Percentiles rank a stretch among this genome's conserved stretches.
Evolutionary conservation across 2,329 filamentous ascomycete genomes (phyloP).

Genomic region (Westerdykella sp.): DNA sequence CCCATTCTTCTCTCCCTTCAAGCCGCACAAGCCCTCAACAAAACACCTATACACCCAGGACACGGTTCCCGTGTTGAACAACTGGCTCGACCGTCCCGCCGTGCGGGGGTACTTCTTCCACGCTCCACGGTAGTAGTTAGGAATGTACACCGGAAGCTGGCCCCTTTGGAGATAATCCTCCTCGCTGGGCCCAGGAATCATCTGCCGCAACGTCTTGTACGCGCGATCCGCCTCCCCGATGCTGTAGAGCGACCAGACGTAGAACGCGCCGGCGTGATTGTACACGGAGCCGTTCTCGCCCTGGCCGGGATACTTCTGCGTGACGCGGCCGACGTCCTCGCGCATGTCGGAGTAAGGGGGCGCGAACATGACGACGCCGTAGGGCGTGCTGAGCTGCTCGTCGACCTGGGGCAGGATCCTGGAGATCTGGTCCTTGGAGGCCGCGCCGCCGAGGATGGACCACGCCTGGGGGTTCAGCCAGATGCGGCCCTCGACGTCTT

Average conservation of each 20-base stretch:
- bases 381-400: slow-evolving; percentile 48
- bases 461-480: slow-evolving; percentile 55
- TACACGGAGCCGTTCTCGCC: slow-evolving; percentile 56
- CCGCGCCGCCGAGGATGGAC: slow-evolving; percentile 51
- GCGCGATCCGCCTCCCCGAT: slow-evolving; percentile 48
- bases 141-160: slow-evolving; percentile 53
- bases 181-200: slow-evolving; percentile 50
- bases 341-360: slow-evolving; percentile 52
- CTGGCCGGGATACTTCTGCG: slow-evolving; percentile 53
- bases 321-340: slow-evolving; percentile 54
- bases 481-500: slow-evolving; percentile 50
- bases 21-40: slow-evolving; percentile 51
- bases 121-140: slow-evolving; percentile 54
- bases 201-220: slow-evolving; percentile 46
- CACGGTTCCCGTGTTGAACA: slow-evolving; percentile 55
- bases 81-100: slow-evolving; percentile 51
- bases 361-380: slow-evolving; percentile 52
- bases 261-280: slow-evolving; percentile 53
- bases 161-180: slow-evolving; percentile 49
- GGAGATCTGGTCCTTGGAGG: slow-evolving; percentile 37
- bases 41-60: slow-evolving; percentile 53
- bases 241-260: slow-evolving; percentile 49
- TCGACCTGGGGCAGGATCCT: slow-evolving; percentile 48
- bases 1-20: slow-evolving; percentile 46
- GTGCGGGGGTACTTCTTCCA: slow-evolving; percentile 47